Evolutionary conservation across 2,329 filamentous ascomycete genomes (phyloP).

Genomic region (Fusarium sp.): DNA sequence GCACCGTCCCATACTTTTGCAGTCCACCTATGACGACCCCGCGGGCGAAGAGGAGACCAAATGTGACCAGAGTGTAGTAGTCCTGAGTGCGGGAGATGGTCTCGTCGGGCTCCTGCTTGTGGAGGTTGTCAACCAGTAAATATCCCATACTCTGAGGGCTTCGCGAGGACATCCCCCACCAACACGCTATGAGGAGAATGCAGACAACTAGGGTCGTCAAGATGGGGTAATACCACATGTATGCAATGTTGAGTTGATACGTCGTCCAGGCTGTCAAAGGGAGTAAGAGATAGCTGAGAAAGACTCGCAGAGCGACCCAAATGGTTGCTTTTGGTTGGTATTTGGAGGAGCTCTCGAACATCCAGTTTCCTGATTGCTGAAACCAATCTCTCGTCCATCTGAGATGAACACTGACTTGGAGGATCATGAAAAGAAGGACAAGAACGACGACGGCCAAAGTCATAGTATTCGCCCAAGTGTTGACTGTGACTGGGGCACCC

Average conservation of each 20-base stretch:
- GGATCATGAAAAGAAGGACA: conserved; percentile 70
- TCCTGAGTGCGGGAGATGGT: conserved; percentile 63
- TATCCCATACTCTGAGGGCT: conserved; percentile 49
- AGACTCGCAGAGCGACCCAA: conserved; percentile 73
- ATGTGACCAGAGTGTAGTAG: conserved; percentile 51
- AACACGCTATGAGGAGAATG: conserved; percentile 45
- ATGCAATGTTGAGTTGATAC: conserved; percentile 71
- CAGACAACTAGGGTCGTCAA: conserved; percentile 51
- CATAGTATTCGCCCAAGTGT: conserved; percentile 79
- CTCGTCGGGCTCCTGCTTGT: conserved; percentile 73
- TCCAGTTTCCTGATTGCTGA: conserved; percentile 54
- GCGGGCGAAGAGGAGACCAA: conserved; percentile 34
- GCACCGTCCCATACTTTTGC: conserved; percentile 26
- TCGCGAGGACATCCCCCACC: conserved; percentile 48
- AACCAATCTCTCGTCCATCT: conserved; percentile 58
- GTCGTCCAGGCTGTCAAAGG: conserved; percentile 80
- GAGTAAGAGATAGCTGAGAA: conserved; percentile 83
- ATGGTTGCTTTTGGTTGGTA: conserved; percentile 58
- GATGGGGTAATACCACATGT: conserved; percentile 49
- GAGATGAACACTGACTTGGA: conserved; percentile 57
- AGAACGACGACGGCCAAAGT: conserved; percentile 72
- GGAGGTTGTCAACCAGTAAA: conserved; percentile 66
- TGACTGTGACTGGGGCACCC: conserved; percentile 72
- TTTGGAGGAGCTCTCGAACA: conserved; percentile 13
- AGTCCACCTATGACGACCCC: conserved; percentile 37